A percentile compares a stretch with the other conserved stretches of the same genome.
These are phyloP conservation scores for Rhazya stricta DNA, from an alignment of 257 asterid species.

Conservation along the genomic window DNA sequence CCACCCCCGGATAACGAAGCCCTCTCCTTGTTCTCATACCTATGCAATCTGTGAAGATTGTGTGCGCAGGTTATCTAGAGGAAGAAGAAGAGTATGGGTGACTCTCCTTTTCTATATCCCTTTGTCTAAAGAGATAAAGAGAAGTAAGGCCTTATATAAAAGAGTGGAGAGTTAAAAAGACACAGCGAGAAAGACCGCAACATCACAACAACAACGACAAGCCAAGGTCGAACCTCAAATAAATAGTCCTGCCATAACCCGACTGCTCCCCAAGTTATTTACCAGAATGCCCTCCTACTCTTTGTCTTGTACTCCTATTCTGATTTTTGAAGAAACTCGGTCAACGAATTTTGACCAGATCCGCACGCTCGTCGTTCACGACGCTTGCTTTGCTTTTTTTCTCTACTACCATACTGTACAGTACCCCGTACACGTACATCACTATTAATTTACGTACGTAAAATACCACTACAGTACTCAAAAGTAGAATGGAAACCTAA, in stretches of 20 bases:
- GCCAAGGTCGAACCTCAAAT: slow-evolving; percentile 9
- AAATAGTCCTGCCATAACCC: not conserved
- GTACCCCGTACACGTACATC: not conserved
- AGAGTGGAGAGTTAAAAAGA: not conserved
- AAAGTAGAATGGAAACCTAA: too few species aligned
- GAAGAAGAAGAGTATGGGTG: slow-evolving; percentile 5
- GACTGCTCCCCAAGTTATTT: not conserved
- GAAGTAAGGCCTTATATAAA: slow-evolving; percentile 3
- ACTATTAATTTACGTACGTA: not conserved
- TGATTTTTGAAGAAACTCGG: slow-evolving; percentile 32
- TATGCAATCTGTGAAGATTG: not conserved
- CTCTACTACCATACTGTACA: not conserved
- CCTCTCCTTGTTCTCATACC: slow-evolving; percentile 61
- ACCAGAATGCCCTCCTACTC: slow-evolving; percentile 27
- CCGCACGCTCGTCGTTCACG: slow-evolving; percentile 36
- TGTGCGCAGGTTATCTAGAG: not conserved
- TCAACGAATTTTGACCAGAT: slow-evolving; percentile 69
- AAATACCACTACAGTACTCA: not conserved
- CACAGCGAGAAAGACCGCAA: not conserved
- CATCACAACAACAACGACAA: slow-evolving; percentile 25
- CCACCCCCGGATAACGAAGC: slow-evolving; percentile 38
- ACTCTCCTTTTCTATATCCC: not conserved
- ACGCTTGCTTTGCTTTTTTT: slow-evolving; percentile 16
- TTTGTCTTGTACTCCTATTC: not conserved
- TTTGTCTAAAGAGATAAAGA: slow-evolving; percentile 24